Conservation (phyloP, 2,329 filamentous ascomycete species). For the Graphiopsis chlorocephala region DNA sequence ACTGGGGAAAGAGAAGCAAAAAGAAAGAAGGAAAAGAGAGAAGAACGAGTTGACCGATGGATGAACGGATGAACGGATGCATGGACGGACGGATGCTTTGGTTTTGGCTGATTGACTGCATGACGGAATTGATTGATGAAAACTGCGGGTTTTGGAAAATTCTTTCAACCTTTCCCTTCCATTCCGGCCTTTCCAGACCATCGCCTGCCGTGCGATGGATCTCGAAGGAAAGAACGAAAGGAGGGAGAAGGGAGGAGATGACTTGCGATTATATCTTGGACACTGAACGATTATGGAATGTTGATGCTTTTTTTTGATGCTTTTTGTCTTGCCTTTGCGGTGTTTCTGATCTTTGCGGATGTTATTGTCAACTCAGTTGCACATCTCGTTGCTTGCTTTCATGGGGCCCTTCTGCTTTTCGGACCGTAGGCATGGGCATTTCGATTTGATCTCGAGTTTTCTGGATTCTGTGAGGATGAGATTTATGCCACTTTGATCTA, state of each 20-base stretch:
- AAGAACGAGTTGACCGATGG: neutral
- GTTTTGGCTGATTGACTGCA: neutral
- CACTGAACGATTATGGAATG: constrained; percentile 4
- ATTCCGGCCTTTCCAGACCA: too few relatives aligned
- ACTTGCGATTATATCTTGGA: neutral
- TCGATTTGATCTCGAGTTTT: too few relatives aligned
- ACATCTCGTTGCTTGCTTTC: too few relatives aligned
- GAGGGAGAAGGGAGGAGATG: neutral
- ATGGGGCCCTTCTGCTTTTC: too few relatives aligned
- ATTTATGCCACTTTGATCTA: too few relatives aligned
- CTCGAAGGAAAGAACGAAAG: too few relatives aligned
- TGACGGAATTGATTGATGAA: constrained; percentile 1
- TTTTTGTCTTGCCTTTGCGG: neutral
- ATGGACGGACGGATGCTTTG: too few relatives aligned
- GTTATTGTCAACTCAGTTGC: too few relatives aligned
- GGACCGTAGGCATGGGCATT: too few relatives aligned
- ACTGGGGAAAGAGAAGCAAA: neutral
- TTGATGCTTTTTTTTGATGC: neutral
- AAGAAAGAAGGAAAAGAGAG: neutral
- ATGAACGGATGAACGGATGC: neutral
- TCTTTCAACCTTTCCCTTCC: too few relatives aligned
- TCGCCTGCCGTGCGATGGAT: too few relatives aligned
- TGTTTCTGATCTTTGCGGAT: neutral
- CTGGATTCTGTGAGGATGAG: too few relatives aligned
- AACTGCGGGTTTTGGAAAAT: neutral